These are phyloP conservation scores for Lasiodiplodia hormozganensis DNA, from an alignment of 2,329 filamentous ascomycete genomes.

Conservation along the genomic window DNA sequence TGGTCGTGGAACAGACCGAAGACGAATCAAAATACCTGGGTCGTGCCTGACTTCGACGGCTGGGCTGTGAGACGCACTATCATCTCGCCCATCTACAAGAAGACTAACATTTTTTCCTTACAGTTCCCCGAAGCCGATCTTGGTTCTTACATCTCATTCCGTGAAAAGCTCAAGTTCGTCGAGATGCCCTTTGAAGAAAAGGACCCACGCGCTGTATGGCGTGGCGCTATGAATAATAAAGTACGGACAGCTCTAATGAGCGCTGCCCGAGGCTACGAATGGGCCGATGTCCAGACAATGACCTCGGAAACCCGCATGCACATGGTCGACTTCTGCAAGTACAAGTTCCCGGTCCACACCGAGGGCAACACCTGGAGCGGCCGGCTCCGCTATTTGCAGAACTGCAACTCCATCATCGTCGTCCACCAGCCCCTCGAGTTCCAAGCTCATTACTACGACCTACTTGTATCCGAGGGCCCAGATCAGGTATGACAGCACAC, in stretches of 20 bases:
- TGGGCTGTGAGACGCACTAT: slow-evolving; percentile 27
- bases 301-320: slow-evolving; percentile 30
- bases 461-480: slow-evolving; percentile 52
- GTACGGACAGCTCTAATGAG: slow-evolving; percentile 37
- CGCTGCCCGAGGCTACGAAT: slow-evolving; percentile 35
- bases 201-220: slow-evolving; percentile 39
- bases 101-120: neutral
- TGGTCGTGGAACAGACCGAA: slow-evolving; percentile 16
- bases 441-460: slow-evolving; percentile 57
- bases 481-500: slow-evolving; percentile 3
- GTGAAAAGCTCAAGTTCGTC: slow-evolving; percentile 19
- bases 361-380: slow-evolving; percentile 41
- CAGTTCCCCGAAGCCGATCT: slow-evolving; percentile 20
- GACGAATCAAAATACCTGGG: slow-evolving; percentile 14
- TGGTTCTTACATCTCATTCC: slow-evolving; percentile 31
- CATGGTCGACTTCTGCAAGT: slow-evolving; percentile 37
- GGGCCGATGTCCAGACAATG: slow-evolving; percentile 40
- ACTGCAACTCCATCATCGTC: slow-evolving; percentile 53
- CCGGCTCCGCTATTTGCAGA: slow-evolving; percentile 44
- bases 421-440: slow-evolving; percentile 57
- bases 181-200: slow-evolving; percentile 36
- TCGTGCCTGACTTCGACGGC: slow-evolving; percentile 33
- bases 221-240: slow-evolving; percentile 40
- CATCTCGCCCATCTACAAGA: neutral
- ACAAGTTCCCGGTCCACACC: slow-evolving; percentile 33